These are phyloP conservation scores for Coemansia sp. DNA, from an alignment of 371 early-diverging fungal species.

Conservation along the genomic window DNA sequence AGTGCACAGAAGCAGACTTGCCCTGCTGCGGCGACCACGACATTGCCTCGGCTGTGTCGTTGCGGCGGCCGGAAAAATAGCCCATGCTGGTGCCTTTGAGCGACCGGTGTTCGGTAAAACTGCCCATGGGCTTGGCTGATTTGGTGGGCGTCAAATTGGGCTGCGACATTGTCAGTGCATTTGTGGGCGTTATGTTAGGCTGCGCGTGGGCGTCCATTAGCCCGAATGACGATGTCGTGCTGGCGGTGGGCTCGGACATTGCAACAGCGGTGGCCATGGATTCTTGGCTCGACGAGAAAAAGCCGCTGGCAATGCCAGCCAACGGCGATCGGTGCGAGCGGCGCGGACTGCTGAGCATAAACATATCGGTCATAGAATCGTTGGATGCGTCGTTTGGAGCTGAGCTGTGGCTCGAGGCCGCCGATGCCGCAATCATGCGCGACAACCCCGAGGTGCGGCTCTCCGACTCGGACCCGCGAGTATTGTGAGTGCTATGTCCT, in stretches of 20 bases:
- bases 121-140: background rate
- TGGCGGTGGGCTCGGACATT: slow-evolving; percentile 4
- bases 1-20: slow-evolving; percentile 29
- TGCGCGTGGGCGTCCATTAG: slow-evolving; percentile 1
- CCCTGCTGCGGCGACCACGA: slow-evolving; percentile 10
- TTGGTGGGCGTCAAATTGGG: slow-evolving; percentile 1
- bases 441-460: slow-evolving; percentile 26
- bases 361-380: slow-evolving; percentile 9
- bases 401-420: slow-evolving; percentile 8
- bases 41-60: background rate
- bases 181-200: slow-evolving; percentile 12
- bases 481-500: background rate
- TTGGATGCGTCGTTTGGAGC: background rate
- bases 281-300: slow-evolving; percentile 43
- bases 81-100: slow-evolving; percentile 23
- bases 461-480: slow-evolving; percentile 21
- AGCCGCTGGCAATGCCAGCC: slow-evolving; percentile 26
- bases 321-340: slow-evolving; percentile 38
- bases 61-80: slow-evolving; percentile 19
- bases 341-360: slow-evolving; percentile 13
- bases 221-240: background rate
- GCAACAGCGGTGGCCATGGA: slow-evolving; percentile 24
- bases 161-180: background rate
- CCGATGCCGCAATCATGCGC: slow-evolving; percentile 16
- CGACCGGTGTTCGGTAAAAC: background rate